A percentile compares a stretch with the other conserved stretches of the same genome.
phyloP scores from a whole-genome alignment of 768 basidiomycete species.

The Rhodotorula toruloides region DNA sequence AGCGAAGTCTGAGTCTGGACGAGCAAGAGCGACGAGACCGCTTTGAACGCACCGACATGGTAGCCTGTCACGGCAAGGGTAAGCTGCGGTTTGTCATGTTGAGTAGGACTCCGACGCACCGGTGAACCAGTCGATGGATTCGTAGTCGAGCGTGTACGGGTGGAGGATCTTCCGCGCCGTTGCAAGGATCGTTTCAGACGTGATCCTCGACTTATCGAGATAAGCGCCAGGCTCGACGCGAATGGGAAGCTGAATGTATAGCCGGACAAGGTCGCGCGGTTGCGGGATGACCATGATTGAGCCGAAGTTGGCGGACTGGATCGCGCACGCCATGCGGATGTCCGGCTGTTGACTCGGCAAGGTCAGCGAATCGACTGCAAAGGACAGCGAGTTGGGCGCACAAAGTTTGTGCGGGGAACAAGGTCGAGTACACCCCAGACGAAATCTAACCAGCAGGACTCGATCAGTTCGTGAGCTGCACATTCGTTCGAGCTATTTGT shows the following conservation, averaged over 20 bases:
- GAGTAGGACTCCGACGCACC: background rate
- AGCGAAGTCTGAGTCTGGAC: constrained; percentile 64
- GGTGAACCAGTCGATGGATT: constrained; percentile 40
- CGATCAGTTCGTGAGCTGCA: too few relatives aligned
- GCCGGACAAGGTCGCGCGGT: constrained; percentile 52
- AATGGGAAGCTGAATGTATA: constrained; percentile 65
- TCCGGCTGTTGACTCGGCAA: constrained; percentile 54
- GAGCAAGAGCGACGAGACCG: constrained; percentile 65
- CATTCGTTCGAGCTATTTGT: too few relatives aligned
- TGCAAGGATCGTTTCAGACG: constrained; percentile 55
- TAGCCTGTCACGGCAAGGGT: too few relatives aligned
- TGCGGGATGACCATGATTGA: constrained; percentile 64
- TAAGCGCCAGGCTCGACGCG: constrained; percentile 52
- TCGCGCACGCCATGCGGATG: constrained; percentile 59
- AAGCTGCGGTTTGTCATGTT: too few relatives aligned
- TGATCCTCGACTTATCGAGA: constrained; percentile 56
- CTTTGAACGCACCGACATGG: constrained; percentile 45
- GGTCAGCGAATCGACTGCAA: too few relatives aligned
- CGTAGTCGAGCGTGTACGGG: constrained; percentile 52
- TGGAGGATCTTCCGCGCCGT: constrained; percentile 57
- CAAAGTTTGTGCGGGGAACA: constrained; percentile 63
- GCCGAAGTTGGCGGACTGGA: constrained; percentile 60
- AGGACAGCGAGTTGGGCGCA: background rate
- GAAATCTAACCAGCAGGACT: constrained; percentile 51
- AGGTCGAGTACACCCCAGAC: constrained; percentile 80